These are phyloP conservation scores for Zymoseptoria ardabiliae DNA, from an alignment of 2,329 filamentous ascomycete species.

Conservation along the genomic window DNA sequence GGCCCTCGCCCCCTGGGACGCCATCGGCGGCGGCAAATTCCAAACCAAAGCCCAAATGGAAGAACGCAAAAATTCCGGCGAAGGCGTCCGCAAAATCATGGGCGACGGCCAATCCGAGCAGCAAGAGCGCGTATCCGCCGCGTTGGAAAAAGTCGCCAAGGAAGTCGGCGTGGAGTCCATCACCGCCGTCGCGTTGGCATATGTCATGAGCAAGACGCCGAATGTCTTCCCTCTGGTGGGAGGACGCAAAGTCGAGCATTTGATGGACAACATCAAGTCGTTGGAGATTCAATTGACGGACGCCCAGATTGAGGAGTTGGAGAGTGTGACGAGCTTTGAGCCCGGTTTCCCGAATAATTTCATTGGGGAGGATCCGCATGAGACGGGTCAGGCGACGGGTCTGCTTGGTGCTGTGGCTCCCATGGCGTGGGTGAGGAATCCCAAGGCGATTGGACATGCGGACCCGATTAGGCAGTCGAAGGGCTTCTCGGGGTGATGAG, in stretches of 20 bases:
- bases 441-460: slow-evolving; percentile 29
- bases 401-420: slow-evolving; percentile 23
- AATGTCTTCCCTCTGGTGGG: slow-evolving; percentile 52
- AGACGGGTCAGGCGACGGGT: slow-evolving; percentile 19
- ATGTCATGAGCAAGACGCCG: slow-evolving; percentile 59
- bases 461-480: neutral
- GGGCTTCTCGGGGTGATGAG: neutral
- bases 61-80: slow-evolving; percentile 33
- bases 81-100: slow-evolving; percentile 27
- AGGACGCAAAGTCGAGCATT: slow-evolving; percentile 60
- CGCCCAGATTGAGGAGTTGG: slow-evolving; percentile 60
- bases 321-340: slow-evolving; percentile 55
- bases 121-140: slow-evolving; percentile 47
- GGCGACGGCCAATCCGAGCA: slow-evolving; percentile 33
- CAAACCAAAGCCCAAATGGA: slow-evolving; percentile 40
- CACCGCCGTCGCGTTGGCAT: slow-evolving; percentile 50
- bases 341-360: slow-evolving; percentile 61
- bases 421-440: slow-evolving; percentile 21
- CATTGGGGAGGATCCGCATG: slow-evolving; percentile 33
- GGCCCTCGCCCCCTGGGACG: slow-evolving; percentile 48
- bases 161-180: slow-evolving; percentile 41
- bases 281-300: slow-evolving; percentile 52
- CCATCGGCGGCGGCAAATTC: slow-evolving; percentile 41
- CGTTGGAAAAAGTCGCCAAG: slow-evolving; percentile 53
- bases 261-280: slow-evolving; percentile 63